These are phyloP conservation scores for Dissophora globulifera DNA, from an alignment of 192 early-diverging fungal species.

Conservation along the genomic window DNA sequence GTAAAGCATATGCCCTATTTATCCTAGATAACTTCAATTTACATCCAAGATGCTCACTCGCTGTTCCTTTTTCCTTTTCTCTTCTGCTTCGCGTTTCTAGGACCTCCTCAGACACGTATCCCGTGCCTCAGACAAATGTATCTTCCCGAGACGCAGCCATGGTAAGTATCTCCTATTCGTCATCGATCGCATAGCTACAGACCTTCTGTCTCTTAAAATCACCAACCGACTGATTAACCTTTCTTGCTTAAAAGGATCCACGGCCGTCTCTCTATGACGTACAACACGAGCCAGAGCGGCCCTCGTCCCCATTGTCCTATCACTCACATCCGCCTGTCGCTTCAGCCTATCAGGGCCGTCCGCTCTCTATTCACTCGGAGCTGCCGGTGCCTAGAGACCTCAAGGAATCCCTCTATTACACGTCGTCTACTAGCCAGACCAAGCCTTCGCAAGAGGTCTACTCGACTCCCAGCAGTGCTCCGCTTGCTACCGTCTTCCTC, in stretches of 20 bases:
- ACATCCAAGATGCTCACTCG: no score
- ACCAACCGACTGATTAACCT: no score
- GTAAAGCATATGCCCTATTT: no score
- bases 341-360: constrained; percentile 25
- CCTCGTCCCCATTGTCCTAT: constrained; percentile 26
- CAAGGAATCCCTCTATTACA: constrained; percentile 27
- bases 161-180: neutral
- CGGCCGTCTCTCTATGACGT: no score
- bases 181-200: neutral
- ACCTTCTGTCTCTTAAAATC: no score
- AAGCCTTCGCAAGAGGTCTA: constrained; percentile 47
- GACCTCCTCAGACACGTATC: neutral
- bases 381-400: constrained; percentile 21
- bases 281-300: constrained; percentile 17
- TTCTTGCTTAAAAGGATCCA: no score
- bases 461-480: constrained; percentile 22
- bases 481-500: constrained; percentile 57
- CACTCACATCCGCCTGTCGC: constrained; percentile 18
- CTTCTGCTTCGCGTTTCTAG: neutral
- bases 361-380: constrained; percentile 46
- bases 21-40: no score
- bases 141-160: neutral
- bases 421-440: constrained; percentile 26
- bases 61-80: no score
- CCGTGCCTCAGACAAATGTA: neutral